Base-by-base conservation (phyloP, 2,329 filamentous ascomycete genomes). In the Penicillium sp. region DNA sequence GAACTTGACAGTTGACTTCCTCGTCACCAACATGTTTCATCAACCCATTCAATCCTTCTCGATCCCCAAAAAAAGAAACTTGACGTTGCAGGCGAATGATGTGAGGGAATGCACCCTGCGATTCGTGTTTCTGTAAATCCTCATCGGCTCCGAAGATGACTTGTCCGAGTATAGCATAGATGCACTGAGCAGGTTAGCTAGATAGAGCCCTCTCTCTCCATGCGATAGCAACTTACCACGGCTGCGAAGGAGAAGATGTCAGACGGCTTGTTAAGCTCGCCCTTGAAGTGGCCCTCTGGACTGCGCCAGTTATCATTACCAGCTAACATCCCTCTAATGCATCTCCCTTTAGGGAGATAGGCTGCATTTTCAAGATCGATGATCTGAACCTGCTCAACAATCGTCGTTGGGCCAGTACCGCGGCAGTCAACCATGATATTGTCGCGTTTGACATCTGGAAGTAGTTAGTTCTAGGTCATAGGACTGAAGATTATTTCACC, bases 151-250 rank as follows among this genome's bases (percentile, higher is more conserved):
- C 42, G 3, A 47, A 46, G 14, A 47, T 35, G 9, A 53, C 51
- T 35, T 24, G 12, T 9, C 26, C 28, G 2, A 47, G 40, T 21
- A 53, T 53, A 1, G 42, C 51, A 18, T 53, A 53, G 6, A 53
- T 47, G 4, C 50, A 46, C 51, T 53, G 8, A 20, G 28, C 28
- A 11, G 5, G 28, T 33, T 33, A 33, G 28, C 28, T n/a, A n/a
- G n/a, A n/a, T 33, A 12, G 9, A 33, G 9, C 28, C 4, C 7
- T n/a, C 11, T 8, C 7, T 30, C 5, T 26, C 5, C 5, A 26
- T 7, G 28, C 23, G n/a, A n/a, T n/a, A n/a, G n/a, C 14, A 28
- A 52, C 50, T 28, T 46, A 52, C 50, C 9, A 52, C 50, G n/a
- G 14, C 21, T 1, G n/a, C 50, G 5, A 52, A 52, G 3, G 26